phyloP scores from a whole-genome alignment of 495 filamentous ascomycete species.

The Hyaloscypha bicolor region DNA sequence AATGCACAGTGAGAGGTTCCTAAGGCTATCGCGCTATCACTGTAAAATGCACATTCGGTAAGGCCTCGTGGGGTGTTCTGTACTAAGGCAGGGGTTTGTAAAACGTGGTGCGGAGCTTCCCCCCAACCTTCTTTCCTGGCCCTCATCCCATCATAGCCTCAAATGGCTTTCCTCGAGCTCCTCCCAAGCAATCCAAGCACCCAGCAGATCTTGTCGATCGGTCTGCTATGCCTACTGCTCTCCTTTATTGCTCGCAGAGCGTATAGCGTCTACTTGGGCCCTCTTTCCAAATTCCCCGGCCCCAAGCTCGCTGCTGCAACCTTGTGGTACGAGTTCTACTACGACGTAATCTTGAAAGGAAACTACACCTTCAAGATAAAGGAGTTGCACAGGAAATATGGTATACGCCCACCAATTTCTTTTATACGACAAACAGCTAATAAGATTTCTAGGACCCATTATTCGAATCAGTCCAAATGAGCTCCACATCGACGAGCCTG shows the following conservation, averaged over 20 bases:
- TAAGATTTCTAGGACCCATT: slow-evolving; percentile 42
- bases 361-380: slow-evolving; percentile 32
- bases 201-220: background rate
- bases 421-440: slow-evolving; percentile 11
- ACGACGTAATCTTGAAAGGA: slow-evolving; percentile 18
- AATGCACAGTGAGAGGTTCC: background rate
- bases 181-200: background rate
- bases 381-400: slow-evolving; percentile 35
- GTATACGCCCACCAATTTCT: slow-evolving; percentile 22
- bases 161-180: slow-evolving; percentile 1
- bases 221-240: background rate
- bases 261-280: slow-evolving; percentile 39
- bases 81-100: background rate
- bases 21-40: background rate
- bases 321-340: slow-evolving; percentile 41
- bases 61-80: background rate
- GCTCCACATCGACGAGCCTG: slow-evolving; percentile 54
- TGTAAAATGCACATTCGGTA: background rate
- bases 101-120: background rate
- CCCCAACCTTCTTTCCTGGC: background rate
- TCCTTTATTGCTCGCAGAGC: background rate
- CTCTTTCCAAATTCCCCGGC: slow-evolving; percentile 49
- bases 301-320: slow-evolving; percentile 47
- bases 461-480: slow-evolving; percentile 60
- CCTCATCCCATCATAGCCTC: background rate